Conservation (phyloP, 345 rosid genomes). For the Lenwebbia sp. region DNA sequence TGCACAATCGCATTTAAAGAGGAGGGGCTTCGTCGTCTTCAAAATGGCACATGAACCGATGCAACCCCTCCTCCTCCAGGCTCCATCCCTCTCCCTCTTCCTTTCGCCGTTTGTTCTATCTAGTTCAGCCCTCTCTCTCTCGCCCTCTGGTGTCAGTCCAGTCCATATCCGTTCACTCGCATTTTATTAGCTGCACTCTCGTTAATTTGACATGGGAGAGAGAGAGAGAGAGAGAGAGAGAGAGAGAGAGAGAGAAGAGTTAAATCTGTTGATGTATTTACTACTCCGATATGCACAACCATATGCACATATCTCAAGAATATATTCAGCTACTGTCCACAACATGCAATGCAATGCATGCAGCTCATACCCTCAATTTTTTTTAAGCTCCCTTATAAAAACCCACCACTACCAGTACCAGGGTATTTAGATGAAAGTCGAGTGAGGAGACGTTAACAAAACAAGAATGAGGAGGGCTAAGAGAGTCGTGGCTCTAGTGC, state of each 20-base stretch:
- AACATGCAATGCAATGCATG: too few species aligned
- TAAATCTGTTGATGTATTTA: not conserved
- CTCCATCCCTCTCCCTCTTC: not conserved
- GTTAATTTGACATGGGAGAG: not conserved
- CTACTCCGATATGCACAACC: not conserved
- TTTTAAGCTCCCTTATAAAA: not conserved
- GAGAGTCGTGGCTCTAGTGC: not conserved
- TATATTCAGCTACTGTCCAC: not conserved
- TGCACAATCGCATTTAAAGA: not conserved
- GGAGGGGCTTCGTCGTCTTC: not conserved
- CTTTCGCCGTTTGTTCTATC: not conserved
- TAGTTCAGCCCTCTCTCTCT: not conserved
- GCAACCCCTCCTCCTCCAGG: not conserved
- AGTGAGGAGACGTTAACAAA: not conserved
- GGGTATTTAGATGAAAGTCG: not conserved
- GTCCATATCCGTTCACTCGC: not conserved
- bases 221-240: too few species aligned
- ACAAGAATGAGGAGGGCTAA: not conserved
- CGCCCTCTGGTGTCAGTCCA: not conserved
- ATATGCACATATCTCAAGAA: not conserved
- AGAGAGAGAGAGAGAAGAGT: not conserved
- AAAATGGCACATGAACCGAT: not conserved
- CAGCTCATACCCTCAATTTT: not conserved
- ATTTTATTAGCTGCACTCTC: not conserved
- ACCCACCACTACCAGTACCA: not conserved